Conservation (phyloP, 164 flowering plant genomes). For the Litsea cubeba region DNA sequence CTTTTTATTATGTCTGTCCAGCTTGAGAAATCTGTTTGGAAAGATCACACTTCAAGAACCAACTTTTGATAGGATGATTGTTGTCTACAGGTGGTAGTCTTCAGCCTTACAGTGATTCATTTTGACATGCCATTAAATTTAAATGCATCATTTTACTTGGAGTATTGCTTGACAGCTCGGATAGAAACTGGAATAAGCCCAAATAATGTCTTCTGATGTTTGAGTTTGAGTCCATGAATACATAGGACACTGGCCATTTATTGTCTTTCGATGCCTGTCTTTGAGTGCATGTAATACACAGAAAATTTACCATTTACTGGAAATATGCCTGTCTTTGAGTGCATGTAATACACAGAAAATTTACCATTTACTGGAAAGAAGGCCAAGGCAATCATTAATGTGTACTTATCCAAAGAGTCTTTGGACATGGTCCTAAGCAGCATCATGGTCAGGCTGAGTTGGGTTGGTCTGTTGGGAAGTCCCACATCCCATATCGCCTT, state of each 20-base stretch:
- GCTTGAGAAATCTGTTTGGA: slow-evolving; percentile 50
- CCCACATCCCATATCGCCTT: too few relatives aligned
- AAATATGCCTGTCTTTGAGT: neutral
- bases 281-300: too few relatives aligned
- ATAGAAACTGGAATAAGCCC: neutral
- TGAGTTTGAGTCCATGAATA: neutral
- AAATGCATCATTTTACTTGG: neutral
- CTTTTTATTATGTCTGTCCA: slow-evolving; percentile 24
- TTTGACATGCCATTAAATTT: neutral
- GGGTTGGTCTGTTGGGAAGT: too few relatives aligned
- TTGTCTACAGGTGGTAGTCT: slow-evolving; percentile 71
- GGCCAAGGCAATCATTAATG: too few relatives aligned
- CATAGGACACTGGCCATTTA: neutral
- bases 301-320: too few relatives aligned
- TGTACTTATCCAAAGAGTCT: too few relatives aligned
- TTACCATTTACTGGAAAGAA: too few relatives aligned
- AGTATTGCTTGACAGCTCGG: neutral
- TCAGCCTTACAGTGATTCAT: neutral
- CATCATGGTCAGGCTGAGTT: too few relatives aligned
- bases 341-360: too few relatives aligned
- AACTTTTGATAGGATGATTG: slow-evolving; percentile 91
- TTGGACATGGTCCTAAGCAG: too few relatives aligned
- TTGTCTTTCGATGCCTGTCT: neutral
- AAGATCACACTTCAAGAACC: slow-evolving; percentile 90
- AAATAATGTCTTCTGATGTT: neutral